Percentiles rank a stretch among this genome's conserved stretches.
These are phyloP conservation scores for Chalaropsis thielavioides DNA, from an alignment of 2,329 filamentous ascomycete species.

Conservation along the genomic window DNA sequence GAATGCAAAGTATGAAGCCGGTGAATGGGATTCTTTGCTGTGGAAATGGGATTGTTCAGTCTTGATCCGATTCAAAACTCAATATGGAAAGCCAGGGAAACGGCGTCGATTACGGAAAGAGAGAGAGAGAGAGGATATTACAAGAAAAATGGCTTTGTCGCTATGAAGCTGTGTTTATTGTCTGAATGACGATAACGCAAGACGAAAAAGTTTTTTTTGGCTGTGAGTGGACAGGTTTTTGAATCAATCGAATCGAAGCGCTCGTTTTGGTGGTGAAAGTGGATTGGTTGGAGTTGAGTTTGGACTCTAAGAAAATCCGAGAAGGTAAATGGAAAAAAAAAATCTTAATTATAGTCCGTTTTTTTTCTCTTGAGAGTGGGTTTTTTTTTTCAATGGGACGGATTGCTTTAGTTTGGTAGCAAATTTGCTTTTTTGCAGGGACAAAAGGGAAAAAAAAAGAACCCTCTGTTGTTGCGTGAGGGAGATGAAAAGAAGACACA, in stretches of 20 bases:
- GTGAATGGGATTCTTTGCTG: background rate
- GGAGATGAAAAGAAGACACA: background rate
- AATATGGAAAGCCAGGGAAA: background rate
- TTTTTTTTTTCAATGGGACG: constrained; percentile 4
- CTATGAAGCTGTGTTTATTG: background rate
- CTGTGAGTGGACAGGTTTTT: constrained; percentile 3
- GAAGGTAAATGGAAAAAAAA: background rate
- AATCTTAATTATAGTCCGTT: background rate
- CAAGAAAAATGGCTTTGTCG: background rate
- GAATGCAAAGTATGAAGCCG: constrained; percentile 6
- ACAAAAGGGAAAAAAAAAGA: background rate
- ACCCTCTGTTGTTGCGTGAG: background rate
- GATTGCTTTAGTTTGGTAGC: background rate
- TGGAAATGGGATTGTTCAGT: background rate
- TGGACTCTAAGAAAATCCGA: background rate
- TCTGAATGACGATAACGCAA: background rate
- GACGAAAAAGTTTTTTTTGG: background rate
- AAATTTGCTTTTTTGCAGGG: background rate
- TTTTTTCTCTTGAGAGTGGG: background rate
- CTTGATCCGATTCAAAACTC: background rate
- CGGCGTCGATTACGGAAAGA: background rate
- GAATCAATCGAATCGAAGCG: background rate
- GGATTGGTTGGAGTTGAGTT: constrained; percentile 4
- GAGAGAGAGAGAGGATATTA: background rate
- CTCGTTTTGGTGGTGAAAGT: constrained; percentile 4